These are phyloP conservation scores for Yarrowia sp. DNA, from an alignment of 805 yeast species.

Conservation along the genomic window DNA sequence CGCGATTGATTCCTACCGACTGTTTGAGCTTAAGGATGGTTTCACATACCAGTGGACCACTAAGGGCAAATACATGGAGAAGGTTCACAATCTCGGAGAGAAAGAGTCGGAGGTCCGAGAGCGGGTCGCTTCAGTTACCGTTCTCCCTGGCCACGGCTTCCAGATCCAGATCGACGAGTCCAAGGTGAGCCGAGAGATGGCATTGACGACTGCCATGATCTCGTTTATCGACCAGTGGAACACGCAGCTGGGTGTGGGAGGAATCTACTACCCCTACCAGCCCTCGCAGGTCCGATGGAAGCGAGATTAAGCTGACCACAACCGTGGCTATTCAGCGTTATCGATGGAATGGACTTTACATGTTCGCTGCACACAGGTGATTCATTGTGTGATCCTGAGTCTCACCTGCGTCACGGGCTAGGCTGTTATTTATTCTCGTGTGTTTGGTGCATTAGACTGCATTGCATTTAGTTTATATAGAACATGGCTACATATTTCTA, in stretches of 20 bases:
- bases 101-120: constrained; percentile 63
- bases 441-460: constrained; percentile 25
- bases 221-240: constrained; percentile 69
- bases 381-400: constrained; percentile 24
- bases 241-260: constrained; percentile 59
- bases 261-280: constrained; percentile 57
- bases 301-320: constrained; percentile 43
- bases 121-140: constrained; percentile 57
- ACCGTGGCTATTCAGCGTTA: not conserved
- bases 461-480: constrained; percentile 26
- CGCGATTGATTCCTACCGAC: constrained; percentile 58
- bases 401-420: constrained; percentile 25
- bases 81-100: constrained; percentile 58
- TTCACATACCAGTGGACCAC: constrained; percentile 64
- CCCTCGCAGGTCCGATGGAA: constrained; percentile 54
- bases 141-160: constrained; percentile 56
- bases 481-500: constrained; percentile 20
- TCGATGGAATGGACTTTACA: constrained; percentile 9
- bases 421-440: constrained; percentile 23
- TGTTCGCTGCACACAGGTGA: constrained; percentile 7
- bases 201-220: constrained; percentile 57
- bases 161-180: constrained; percentile 54
- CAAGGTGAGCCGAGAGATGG: constrained; percentile 57
- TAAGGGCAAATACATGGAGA: constrained; percentile 56
- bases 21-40: constrained; percentile 61